phyloP scores from a whole-genome alignment of 106 monocot genomes.

The Posidonia australis region DNA sequence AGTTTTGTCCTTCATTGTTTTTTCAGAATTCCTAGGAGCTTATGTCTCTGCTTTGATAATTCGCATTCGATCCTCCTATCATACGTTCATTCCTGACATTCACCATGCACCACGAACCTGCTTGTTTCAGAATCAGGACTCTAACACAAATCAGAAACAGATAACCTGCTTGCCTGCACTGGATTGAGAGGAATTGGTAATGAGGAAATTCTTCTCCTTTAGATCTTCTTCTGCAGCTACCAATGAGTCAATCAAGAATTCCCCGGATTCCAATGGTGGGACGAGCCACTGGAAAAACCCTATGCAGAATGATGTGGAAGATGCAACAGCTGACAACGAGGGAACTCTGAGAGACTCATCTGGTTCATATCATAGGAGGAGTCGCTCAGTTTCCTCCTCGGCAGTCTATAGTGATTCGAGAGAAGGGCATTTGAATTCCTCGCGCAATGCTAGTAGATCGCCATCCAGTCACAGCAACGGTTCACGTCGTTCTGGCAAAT shows the following conservation, averaged over 20 bases:
- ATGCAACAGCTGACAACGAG: background rate
- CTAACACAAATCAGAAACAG: background rate
- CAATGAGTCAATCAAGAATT: background rate
- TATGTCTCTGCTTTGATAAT: no score
- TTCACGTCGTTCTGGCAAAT: background rate
- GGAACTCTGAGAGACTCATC: background rate
- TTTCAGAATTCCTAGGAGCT: no score
- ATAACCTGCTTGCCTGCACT: background rate
- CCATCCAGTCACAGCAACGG: constrained; percentile 11
- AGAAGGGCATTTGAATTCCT: background rate
- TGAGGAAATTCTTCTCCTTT: constrained; percentile 9
- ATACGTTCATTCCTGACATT: no score
- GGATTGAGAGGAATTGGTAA: background rate
- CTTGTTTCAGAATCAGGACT: no score
- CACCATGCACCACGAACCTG: no score
- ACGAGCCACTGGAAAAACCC: constrained; percentile 7
- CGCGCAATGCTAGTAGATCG: constrained; percentile 9
- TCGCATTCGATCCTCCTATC: no score
- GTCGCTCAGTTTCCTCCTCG: constrained; percentile 38
- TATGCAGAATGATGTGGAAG: background rate
- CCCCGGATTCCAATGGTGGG: background rate
- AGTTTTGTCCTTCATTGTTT: no score
- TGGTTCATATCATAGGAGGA: constrained; percentile 33
- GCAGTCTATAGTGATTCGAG: constrained; percentile 1
- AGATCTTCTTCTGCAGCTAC: constrained; percentile 1